Evolutionary conservation across 2,329 filamentous ascomycete genomes (phyloP).

Genomic region (Colletotrichum liaoningense): DNA sequence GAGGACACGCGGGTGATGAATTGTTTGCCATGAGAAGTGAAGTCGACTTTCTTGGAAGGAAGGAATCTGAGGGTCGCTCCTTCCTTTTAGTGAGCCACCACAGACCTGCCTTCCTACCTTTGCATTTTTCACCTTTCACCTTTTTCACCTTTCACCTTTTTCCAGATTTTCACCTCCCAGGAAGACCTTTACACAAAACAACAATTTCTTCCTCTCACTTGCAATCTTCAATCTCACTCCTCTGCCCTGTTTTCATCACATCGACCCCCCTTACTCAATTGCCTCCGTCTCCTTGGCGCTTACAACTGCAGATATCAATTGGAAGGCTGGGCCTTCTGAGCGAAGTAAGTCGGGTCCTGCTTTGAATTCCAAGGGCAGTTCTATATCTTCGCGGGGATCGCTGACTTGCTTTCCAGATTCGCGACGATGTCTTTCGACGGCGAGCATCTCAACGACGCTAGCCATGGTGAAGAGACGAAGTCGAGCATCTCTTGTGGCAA

Average conservation of each 20-base stretch:
- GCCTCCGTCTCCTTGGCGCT: background rate
- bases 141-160: background rate
- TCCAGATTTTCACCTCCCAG: background rate
- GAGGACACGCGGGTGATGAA: background rate
- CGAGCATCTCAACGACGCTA: no score
- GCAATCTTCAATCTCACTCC: fast-evolving
- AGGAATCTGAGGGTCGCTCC: background rate
- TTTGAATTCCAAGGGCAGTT: no score
- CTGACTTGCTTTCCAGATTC: background rate
- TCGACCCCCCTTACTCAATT: background rate
- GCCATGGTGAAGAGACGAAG: background rate
- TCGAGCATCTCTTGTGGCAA: background rate
- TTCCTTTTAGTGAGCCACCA: background rate
- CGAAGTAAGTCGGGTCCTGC: no score
- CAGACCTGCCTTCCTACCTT: no score
- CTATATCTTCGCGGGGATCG: background rate
- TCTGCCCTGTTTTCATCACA: background rate
- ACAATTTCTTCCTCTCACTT: background rate
- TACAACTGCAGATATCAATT: no score
- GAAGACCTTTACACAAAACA: background rate
- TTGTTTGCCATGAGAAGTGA: background rate
- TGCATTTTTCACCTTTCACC: background rate
- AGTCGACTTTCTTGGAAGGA: background rate
- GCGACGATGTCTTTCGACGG: background rate
- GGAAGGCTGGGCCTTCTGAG: no score